phyloP scores from a whole-genome alignment of 192 early-diverging fungal genomes.

The Lunasporangiospora selenospora region DNA sequence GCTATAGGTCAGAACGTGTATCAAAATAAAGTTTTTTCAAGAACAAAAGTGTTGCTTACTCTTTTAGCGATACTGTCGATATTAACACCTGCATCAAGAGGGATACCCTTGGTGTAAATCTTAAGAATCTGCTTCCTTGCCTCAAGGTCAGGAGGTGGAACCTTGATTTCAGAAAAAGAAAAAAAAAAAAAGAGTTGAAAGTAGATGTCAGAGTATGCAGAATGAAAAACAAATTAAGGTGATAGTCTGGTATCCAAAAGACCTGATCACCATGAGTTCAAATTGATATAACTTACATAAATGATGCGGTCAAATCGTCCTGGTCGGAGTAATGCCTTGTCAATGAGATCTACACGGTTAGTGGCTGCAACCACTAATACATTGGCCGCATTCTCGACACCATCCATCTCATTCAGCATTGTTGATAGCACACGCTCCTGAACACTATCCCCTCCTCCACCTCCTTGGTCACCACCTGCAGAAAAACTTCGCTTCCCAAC shows the following conservation, averaged over 20 bases:
- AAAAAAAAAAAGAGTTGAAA: neutral
- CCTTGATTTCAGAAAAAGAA: slow-evolving; percentile 39
- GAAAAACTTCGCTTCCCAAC: slow-evolving; percentile 84
- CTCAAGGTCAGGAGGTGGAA: slow-evolving; percentile 59
- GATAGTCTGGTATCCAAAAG: slow-evolving; percentile 8
- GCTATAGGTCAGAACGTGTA: neutral
- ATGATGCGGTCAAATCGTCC: slow-evolving; percentile 85
- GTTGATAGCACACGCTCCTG: slow-evolving; percentile 83
- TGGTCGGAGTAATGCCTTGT: slow-evolving; percentile 83
- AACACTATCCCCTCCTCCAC: slow-evolving; percentile 71
- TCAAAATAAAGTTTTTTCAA: neutral
- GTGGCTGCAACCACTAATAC: slow-evolving; percentile 88
- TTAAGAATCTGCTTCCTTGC: slow-evolving; percentile 56
- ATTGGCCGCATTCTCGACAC: slow-evolving; percentile 72
- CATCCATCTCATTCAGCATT: slow-evolving; percentile 91
- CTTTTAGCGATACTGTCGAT: slow-evolving; percentile 52
- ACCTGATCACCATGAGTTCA: neutral
- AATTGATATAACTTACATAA: slow-evolving; percentile 60
- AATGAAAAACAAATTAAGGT: too few relatives aligned
- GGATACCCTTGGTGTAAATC: slow-evolving; percentile 59
- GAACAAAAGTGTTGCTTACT: slow-evolving; percentile 46
- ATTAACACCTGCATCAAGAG: slow-evolving; percentile 57
- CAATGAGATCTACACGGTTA: slow-evolving; percentile 87
- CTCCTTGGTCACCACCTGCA: slow-evolving; percentile 32
- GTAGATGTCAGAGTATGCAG: too few relatives aligned